Base-by-base conservation (phyloP, 352 stramenopile genomes). In the Phytophthora colocasiae region DNA sequence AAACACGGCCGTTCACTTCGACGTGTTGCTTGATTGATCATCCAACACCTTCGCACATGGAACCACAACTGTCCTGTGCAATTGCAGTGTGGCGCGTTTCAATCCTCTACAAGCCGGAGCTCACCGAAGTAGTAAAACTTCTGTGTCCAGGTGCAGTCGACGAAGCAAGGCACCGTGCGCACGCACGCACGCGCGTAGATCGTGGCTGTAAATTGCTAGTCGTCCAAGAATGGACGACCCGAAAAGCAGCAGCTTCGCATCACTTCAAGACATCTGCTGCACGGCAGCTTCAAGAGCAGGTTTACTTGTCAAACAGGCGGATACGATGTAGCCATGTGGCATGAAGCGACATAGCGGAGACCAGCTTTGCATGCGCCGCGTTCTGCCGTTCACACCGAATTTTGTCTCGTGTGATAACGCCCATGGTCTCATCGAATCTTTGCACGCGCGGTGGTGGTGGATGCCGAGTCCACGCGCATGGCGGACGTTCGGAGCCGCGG, bases 401-500 rank as follows among this genome's bases (percentile, higher is more conserved):
- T 34, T 34, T 34, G 31, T 8, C 31, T 34, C 7, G 8, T 3
- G 31, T 36, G 46, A 29, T 53, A 15, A 53, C 46, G 14, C 6
- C 9, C 27, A 26, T 14, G 8, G 6, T 38, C 7, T 22, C 14
- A 29, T 38, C 46, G 9, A 24, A 8, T 0, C 24, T 40, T 27
- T 26, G 46, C 8, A 34, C 31, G 31, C 31, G 31, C 19, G 19
- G 19, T 19, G 19, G 19, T 40, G 31, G 46, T 40, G 26, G 46
- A 24, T 22, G 32, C 32, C 17, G 11, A 43, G 45, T 22, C 14
- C 24, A 34, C 0, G 15, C 53, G 41, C 53, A 50, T 61, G 53
- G 10, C 46, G 31, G 40, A 54, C 58, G 54, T 66, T 53, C 58
- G 32, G 41, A 53, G 58, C 31, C 6, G 19, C 41, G 49, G 58